Evolutionary conservation across 805 yeast genomes (phyloP).

Genomic region (Metschnikowia kofuensis): DNA sequence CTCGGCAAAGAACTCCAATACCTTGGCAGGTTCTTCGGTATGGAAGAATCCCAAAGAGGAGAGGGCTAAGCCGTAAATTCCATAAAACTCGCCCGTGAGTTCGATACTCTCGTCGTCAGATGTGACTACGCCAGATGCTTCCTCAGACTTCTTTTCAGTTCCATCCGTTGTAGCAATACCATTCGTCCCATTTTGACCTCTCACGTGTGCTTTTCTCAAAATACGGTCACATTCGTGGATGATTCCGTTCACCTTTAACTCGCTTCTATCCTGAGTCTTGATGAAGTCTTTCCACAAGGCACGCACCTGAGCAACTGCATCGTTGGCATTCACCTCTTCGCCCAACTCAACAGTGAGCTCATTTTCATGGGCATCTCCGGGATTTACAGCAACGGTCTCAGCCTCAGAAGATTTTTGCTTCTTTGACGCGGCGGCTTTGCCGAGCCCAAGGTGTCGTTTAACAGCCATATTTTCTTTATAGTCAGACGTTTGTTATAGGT

Average conservation of each 20-base stretch:
- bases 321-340: conserved; percentile 69
- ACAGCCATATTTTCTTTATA: conserved; percentile 14
- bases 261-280: conserved; percentile 55
- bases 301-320: conserved; percentile 71
- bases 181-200: neutral
- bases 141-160: neutral
- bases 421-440: conserved; percentile 30
- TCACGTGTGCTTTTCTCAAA: conserved; percentile 42
- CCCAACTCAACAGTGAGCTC: conserved; percentile 58
- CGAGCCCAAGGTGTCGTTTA: conserved; percentile 40
- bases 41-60: conserved; percentile 61
- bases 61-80: conserved; percentile 71
- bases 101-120: conserved; percentile 13
- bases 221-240: conserved; percentile 90
- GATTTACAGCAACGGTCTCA: neutral
- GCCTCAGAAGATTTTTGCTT: conserved; percentile 18
- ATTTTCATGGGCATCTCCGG: conserved; percentile 12
- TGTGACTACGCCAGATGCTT: too few species aligned
- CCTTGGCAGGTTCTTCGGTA: conserved; percentile 38
- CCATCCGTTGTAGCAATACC: conserved; percentile 2
- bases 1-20: conserved; percentile 61
- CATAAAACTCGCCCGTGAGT: conserved; percentile 55
- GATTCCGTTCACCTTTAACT: conserved; percentile 71
- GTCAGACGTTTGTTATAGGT: neutral
- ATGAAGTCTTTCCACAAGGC: conserved; percentile 70